Base-by-base conservation (phyloP, 129 eudicot genomes). In the Chrysanthemum seticuspe region DNA sequence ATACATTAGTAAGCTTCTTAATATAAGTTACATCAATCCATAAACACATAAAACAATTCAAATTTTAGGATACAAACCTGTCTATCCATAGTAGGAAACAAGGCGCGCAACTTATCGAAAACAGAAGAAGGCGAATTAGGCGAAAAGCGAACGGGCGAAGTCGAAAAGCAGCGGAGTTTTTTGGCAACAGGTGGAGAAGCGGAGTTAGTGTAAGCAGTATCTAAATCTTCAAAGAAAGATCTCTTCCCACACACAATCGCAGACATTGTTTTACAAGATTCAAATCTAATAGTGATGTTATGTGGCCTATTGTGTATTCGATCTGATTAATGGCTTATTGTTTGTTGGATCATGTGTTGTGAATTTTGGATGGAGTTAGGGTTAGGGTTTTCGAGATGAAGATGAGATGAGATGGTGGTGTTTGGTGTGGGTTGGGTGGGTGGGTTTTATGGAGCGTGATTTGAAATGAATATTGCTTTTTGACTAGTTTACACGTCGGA, bases 181-280 rank as follows among this genome's bases (percentile, higher is more conserved):
- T 79, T 79, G 3, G 79, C 68, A 36, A 75, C 65, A 11, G 83
- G 83, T 5, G 71, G 83, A 50, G 83, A 79, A 9, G 75, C 71
- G 8, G 70, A 79, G 74, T 67, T 79, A 3, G 83, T 70, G 51
- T 78, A 79, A 61, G 56, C 5, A 3, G 58, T 49, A n/a, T 76
- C 70, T 3, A 66, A 59, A 68, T 79, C 83, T 79, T 79, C 79
- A 51, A 79, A 79, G 83, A 79, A 79, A 34, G 83, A 79, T 79
- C 83, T 79, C 83, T 79, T 79, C 83, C 83, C 83, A 48, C 83
- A 79, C 75, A 79, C 79, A 59, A 79, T 79, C 79, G 83, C 83
- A 79, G 83, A 79, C 79, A 79, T 79, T 79, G 72, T 73, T 72
- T 66, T 9, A 57, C 72, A 78, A 65, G 63, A 70, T 55, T 64